phyloP scores from a whole-genome alignment of 1,284 basidiomycete species.

The Ceratobasidium sp. region DNA sequence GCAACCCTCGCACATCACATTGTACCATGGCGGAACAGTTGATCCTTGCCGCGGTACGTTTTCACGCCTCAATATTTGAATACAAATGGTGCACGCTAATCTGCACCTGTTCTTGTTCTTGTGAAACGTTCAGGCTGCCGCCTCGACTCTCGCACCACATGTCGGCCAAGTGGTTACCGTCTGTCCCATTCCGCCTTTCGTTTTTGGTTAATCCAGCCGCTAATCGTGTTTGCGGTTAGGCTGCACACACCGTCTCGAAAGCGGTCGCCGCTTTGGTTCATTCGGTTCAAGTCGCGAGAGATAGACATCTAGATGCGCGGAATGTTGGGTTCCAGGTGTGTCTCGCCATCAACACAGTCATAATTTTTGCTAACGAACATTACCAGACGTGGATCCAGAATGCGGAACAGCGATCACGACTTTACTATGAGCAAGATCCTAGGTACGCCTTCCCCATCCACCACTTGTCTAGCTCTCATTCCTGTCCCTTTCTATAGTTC shows the following conservation, averaged over 20 bases:
- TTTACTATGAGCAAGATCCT: constrained; percentile 25
- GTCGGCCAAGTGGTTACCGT: constrained; percentile 13
- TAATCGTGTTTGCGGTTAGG: background rate
- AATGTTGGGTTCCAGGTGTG: constrained; percentile 33
- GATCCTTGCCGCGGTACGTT: constrained; percentile 4
- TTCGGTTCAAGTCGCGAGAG: no score
- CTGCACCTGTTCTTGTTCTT: no score
- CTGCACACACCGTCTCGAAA: background rate
- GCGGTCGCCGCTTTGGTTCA: no score
- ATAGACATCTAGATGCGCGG: constrained; percentile 2
- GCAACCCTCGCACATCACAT: background rate
- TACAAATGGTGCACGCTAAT: no score
- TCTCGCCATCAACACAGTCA: background rate
- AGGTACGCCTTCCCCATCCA: background rate
- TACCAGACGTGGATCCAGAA: constrained; percentile 14
- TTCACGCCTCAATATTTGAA: background rate
- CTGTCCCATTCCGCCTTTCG: background rate
- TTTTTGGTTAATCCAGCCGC: no score
- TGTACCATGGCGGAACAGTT: background rate
- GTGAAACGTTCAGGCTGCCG: no score
- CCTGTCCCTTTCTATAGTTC: background rate
- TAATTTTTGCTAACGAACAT: background rate
- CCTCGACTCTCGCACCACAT: background rate
- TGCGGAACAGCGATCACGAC: constrained; percentile 13
- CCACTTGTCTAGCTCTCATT: background rate